Base-by-base conservation (phyloP, 345 rosid genomes). In the Leavenworthia alabamica region DNA sequence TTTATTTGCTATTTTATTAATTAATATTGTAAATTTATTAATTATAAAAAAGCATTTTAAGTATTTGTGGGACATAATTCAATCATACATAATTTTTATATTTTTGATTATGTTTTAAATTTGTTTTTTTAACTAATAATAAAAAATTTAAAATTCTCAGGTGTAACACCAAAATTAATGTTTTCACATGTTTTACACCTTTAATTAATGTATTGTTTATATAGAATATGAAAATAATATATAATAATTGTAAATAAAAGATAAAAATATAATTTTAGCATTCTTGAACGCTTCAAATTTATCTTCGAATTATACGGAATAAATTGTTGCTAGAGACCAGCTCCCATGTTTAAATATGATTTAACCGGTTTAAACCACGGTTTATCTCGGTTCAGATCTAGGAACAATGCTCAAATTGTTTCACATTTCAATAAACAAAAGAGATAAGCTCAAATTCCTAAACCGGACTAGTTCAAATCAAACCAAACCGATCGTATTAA, bases 301-400 rank as follows among this genome's bases (percentile, higher is more conserved):
- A 17, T 45, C 51, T 53, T 63, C 63, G 7, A 45, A 19, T 19
- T 62, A 70, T 16, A 20, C 62, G 74, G 74, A 69, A 69, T 51
- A 70, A 61, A 5, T 10, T 8, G 24, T 52, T 52, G 67, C 62
- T 26, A 6, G 33, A 60, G 61, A 68, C 67, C 48, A 68, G 67
- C 48, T 37, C 68, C 31, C 4, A 46, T 36, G 40, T 36, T 35
- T 11, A 1, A 11, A 67, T 20, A 39, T 58, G 16, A 39, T 8
- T 45, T 37, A 67, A 48, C 36, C 39, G 8, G 10, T 41, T 59
- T 39, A 33, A 6, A 47, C 19, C 5, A 35, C 39, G 47, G 29
- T 24, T 52, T 48, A 43, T 48, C 20, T 27, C 12, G 27, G 51
- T 57, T 46, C 43, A 56, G 36, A 7, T 45, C 8, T 33, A 7